Conservation (phyloP, 345 rosid species). For the Corymbia maculata region DNA sequence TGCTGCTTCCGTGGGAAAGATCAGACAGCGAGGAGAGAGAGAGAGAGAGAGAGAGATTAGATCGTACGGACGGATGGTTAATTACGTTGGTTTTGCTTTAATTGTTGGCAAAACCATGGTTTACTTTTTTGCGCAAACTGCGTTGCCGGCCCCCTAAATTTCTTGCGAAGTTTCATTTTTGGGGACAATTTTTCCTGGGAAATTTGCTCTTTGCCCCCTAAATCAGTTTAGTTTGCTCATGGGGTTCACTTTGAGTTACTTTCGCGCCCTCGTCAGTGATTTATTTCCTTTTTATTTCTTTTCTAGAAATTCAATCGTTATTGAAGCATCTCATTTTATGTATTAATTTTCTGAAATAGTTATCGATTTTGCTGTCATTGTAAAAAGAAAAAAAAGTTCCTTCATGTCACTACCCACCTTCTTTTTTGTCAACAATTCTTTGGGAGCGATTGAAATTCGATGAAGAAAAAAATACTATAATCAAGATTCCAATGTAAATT, state of each 20-base stretch:
- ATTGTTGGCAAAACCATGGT: neutral
- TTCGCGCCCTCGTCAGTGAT: neutral
- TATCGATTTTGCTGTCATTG: neutral
- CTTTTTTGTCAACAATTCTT: fast-evolving
- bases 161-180: neutral
- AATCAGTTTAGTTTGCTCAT: neutral
- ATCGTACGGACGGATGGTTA: neutral
- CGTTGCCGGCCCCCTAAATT: neutral
- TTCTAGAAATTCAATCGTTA: neutral
- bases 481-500: fast-evolving
- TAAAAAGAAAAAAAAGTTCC: fast-evolving
- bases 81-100: neutral
- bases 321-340: neutral
- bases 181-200: neutral
- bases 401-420: neutral
- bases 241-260: neutral
- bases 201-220: neutral
- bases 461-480: neutral
- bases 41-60: neutral
- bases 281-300: neutral
- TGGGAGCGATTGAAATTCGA: fast-evolving
- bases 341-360: neutral
- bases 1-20: neutral
- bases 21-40: neutral
- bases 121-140: neutral